Evolutionary conservation across 108 stramenopile species (phyloP).

Genomic region (Discostella stelligeroides): DNA sequence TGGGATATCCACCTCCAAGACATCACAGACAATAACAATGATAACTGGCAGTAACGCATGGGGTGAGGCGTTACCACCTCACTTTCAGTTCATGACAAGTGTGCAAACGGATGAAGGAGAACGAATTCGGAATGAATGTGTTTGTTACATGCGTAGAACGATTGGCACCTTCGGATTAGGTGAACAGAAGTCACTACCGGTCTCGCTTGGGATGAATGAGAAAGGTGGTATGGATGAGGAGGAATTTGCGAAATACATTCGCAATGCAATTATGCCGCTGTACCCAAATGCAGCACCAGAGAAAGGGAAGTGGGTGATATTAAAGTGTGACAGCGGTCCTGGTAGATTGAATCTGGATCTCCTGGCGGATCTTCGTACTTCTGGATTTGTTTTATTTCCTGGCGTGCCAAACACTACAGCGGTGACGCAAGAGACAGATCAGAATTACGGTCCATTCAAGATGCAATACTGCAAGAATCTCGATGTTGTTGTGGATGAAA

Average conservation of each 20-base stretch:
- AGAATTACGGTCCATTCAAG: conserved; percentile 28
- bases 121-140: background rate
- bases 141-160: background rate
- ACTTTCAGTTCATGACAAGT: background rate
- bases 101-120: background rate
- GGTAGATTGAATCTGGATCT: conserved; percentile 4
- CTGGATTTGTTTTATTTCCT: conserved; percentile 16
- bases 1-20: conserved; percentile 6
- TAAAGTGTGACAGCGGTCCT: conserved; percentile 26
- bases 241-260: conserved; percentile 10
- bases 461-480: conserved; percentile 13
- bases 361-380: background rate
- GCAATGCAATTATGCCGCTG: conserved; percentile 17
- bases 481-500: background rate
- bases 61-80: conserved; percentile 2
- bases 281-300: conserved; percentile 11
- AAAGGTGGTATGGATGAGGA: conserved; percentile 24
- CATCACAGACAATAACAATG: background rate
- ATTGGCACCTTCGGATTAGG: background rate
- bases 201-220: conserved; percentile 19
- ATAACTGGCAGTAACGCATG: conserved; percentile 12
- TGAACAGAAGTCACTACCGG: background rate
- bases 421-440: conserved; percentile 15
- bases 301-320: conserved; percentile 18
- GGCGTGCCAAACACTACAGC: conserved; percentile 24